Base-by-base conservation (phyloP, 1,284 basidiomycete genomes). In the Schizophyllum commune region DNA sequence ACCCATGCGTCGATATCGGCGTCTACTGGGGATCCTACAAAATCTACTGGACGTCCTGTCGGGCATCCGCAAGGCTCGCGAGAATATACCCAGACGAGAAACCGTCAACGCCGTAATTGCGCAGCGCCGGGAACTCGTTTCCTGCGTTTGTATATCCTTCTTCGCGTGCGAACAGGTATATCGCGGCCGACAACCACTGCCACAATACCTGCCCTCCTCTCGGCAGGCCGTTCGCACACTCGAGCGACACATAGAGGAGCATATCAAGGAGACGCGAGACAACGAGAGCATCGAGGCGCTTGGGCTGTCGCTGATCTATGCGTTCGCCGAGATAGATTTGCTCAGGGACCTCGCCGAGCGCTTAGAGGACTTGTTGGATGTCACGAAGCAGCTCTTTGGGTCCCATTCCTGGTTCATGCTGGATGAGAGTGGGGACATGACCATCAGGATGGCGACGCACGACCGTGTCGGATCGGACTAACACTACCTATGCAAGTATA, bases 91-190 rank as follows among this genome's bases (percentile, higher is more conserved):
- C 15, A 72, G 75, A 11, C 74, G 75, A 62, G 74, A 80, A 64
- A 75, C 77, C 0, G 75, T 82, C 8, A 67, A 73, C 5, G 70
- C 71, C 60, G 77, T 82, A 8, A 69, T 77, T 57, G 69, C 73
- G 20, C 76, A 80, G 63, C 71, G 81, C 9, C 76, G 76, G 20
- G 79, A 81, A 68, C 71, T 81, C 62, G 80, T 81, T 63, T 83
- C 80, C 3, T 78, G 76, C 64, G 70, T 83, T 4, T 81, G 77
- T 66, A 71, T 83, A 11, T 73, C 74, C 4, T 69, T 83, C 19
- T 83, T 80, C 62, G 79, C 79, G 1, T 78, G 77, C 64, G 80
- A 83, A 62, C 77, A 81, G 56, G 80, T 78, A 4, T 82, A 82
- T 68, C 71, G 74, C 6, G 76, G 75, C 4, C 74, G 77, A 39